Evolutionary conservation across 768 basidiomycete species (phyloP), one percentile per base, ranked within the genome.

Genomic region (Auriscalpium vulgare): DNA sequence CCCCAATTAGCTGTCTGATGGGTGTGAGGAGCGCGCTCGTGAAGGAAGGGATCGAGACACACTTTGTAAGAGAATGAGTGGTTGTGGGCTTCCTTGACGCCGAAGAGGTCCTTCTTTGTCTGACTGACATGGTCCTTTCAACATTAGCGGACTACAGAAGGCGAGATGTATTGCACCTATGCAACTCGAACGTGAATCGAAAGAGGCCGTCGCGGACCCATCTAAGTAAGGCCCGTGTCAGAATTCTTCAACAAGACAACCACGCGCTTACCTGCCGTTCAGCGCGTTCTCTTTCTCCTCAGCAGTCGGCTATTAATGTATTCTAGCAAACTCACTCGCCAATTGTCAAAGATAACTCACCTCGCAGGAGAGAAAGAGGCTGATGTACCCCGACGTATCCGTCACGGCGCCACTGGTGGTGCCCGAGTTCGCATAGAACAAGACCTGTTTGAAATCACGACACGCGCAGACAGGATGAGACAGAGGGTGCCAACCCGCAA

Each of bases 151-250:
- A 2, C 29, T 29, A 29, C 29, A 29, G 4, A 29, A 29, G 29
- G 2, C 29, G 29, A 29, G 29, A 29, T 29, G 29, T 29, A 29
- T 29, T 17, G 29, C 61, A 84, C 88, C 81, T 87, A 65, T 82
- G 80, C 61, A 93, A 73, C 65, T 92, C 91, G 62, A 94, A 92
- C 57, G 79, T 83, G 68, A 93, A 94, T 64, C 84, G 90, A 72
- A 82, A 93, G n/a, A 86, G 71, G 1, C 91, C 91, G 56, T 91
- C 87, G 14, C 91, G 80, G n/a, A 79, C 70, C 91, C 91, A 94
- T 72, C 87, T 91, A 38, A 43, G 34, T 17, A 29, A 29, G 29
- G 29, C 4, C 29, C 29, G 29, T 7, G 29, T 29, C 29, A 29
- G 4, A 29, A 29, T 29, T 5, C 29, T 7, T 29, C 29, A 29